Evolutionary conservation across 106 monocot species (phyloP).

Genomic region (Triglochin maritima): DNA sequence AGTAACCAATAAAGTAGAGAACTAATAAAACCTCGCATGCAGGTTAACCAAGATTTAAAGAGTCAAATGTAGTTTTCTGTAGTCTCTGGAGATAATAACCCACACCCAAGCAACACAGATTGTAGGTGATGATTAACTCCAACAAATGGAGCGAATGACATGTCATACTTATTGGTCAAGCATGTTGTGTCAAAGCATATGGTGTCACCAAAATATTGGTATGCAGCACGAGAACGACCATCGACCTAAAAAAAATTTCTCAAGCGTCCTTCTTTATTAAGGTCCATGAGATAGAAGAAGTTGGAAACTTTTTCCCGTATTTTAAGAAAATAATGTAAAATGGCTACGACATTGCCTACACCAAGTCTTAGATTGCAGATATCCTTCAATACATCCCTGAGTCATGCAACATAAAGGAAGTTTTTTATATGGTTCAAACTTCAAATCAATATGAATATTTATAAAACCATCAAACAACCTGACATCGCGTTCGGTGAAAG

Average conservation of each 20-base stretch:
- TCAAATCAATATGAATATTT: no score
- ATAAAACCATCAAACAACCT: no score
- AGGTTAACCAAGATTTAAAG: constrained; percentile 1
- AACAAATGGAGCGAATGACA: constrained; percentile 1
- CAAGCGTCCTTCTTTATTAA: neutral
- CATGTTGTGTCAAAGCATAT: constrained; percentile 1
- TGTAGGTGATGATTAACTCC: constrained; percentile 13
- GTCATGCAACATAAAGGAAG: no score
- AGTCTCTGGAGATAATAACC: constrained; percentile 1
- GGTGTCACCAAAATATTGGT: constrained; percentile 5
- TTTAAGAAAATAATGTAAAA: neutral
- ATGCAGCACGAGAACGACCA: constrained; percentile 3
- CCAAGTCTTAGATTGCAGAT: neutral
- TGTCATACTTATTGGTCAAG: constrained; percentile 3
- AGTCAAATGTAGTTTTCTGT: constrained; percentile 3
- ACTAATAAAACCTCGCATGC: neutral
- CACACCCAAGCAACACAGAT: constrained; percentile 1
- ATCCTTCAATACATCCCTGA: no score
- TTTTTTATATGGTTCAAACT: no score
- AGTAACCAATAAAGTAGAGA: no score
- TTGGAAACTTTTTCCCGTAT: constrained; percentile 4
- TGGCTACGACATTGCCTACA: constrained; percentile 6
- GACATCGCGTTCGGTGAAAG: no score
- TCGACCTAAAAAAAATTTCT: constrained; percentile 12
- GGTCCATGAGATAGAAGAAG: constrained; percentile 8